phyloP scores from a whole-genome alignment of 768 basidiomycete genomes.

The Mycena maculata region DNA sequence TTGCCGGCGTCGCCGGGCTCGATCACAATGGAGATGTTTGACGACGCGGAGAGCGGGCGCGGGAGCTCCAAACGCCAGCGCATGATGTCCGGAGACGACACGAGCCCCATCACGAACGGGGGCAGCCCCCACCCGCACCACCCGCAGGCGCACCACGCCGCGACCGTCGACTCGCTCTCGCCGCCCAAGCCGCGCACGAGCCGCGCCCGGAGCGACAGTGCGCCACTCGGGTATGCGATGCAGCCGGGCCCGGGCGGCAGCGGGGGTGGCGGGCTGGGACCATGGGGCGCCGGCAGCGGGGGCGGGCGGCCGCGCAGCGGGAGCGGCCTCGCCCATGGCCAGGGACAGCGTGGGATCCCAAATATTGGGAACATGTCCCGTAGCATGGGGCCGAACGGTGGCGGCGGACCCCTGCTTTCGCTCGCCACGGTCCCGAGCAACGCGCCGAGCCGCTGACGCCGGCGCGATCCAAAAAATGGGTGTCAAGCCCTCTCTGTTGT shows the following conservation, averaged over 20 bases:
- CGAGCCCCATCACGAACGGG: constrained; percentile 22
- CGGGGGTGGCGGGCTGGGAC: constrained; percentile 40
- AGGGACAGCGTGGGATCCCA: constrained; percentile 43
- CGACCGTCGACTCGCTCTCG: constrained; percentile 43
- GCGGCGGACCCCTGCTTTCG: constrained; percentile 42
- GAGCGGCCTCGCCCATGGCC: constrained; percentile 54
- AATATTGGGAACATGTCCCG: constrained; percentile 53
- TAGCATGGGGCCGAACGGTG: constrained; percentile 33
- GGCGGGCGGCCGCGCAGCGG: constrained; percentile 61
- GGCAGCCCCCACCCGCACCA: constrained; percentile 36
- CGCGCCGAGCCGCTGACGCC: constrained; percentile 32
- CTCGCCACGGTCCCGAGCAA: constrained; percentile 47
- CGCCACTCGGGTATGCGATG: constrained; percentile 68
- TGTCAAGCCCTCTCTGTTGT: constrained; percentile 18
- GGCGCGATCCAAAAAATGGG: constrained; percentile 23
- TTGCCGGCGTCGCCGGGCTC: constrained; percentile 56
- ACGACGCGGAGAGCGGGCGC: constrained; percentile 47
- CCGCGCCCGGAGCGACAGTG: constrained; percentile 76
- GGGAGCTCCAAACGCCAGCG: constrained; percentile 64
- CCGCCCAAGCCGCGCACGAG: constrained; percentile 49
- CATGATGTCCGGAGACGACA: constrained; percentile 52
- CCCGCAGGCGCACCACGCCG: constrained; percentile 36
- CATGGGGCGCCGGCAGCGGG: constrained; percentile 41
- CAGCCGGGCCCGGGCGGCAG: constrained; percentile 22
- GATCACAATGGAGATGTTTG: constrained; percentile 59